Evolutionary conservation across 352 stramenopile genomes (phyloP), one percentile per base, ranked within the genome.

Genomic region (Globisporangium iwayamae): DNA sequence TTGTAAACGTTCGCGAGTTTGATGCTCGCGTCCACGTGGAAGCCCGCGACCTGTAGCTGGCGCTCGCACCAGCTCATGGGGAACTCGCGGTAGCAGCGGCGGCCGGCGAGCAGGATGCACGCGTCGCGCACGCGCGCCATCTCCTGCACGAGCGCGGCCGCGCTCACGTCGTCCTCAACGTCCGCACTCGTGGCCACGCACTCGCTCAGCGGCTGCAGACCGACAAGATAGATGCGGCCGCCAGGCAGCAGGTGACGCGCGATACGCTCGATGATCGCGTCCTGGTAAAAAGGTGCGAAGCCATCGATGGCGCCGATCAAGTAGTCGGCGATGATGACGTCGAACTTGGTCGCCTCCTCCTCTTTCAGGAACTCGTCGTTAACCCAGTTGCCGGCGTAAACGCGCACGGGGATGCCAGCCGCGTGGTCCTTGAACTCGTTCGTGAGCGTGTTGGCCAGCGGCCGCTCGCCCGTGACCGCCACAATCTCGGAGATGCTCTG

Each of bases 291-390:
- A 0, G 93, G 91, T 38, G 79, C 84, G 71, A 97, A 97, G 20
- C 91, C 93, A 66, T 97, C 93, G 59, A 98, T 93, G 11, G 93
- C 90, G 52, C 93, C 93, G 28, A 98, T 79, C 4, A 98, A 74
- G 70, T 98, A 98, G 70, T 98, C 93, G 83, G 85, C 86, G 50
- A 96, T 75, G 65, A 96, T 78, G 54, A 92, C 84, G 64, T 96
- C 85, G 67, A 93, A 94, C 45, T 64, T 59, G 52, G 71, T 57
- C 62, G 81, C 67, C 30, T 75, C 70, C 63, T 87, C 73, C 18
- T 75, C 69, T n/a, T 79, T 55, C n/a, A 93, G 66, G 63, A 95
- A 93, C 22, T 47, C 62, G 14, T 68, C 65, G 60, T 90, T 72
- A 52, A 85, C 73, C 86, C 86, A 95, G 56, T 95, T 95, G 2